phyloP scores from a whole-genome alignment of 2,329 filamentous ascomycete genomes.

The Triangularia setosa region DNA sequence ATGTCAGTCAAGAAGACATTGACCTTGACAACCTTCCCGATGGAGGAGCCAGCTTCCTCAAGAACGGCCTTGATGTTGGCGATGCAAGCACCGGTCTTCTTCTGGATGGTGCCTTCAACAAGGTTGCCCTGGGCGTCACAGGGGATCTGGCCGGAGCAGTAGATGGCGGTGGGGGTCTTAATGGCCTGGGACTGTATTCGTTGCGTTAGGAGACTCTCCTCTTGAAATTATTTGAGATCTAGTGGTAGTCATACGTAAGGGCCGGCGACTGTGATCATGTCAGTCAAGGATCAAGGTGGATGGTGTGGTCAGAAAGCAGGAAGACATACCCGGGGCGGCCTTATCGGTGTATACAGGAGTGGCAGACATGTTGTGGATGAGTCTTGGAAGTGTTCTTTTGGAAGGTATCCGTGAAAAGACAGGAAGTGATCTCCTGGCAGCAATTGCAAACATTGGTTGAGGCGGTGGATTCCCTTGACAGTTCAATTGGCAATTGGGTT shows the following conservation, averaged over 20 bases:
- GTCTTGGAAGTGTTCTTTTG: constrained; percentile 6
- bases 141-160: constrained; percentile 69
- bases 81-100: constrained; percentile 62
- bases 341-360: constrained; percentile 53
- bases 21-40: constrained; percentile 83
- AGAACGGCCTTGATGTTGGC: constrained; percentile 83
- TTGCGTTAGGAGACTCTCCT: constrained; percentile 1
- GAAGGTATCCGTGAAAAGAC: constrained; percentile 11
- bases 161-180: constrained; percentile 62
- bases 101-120: constrained; percentile 55
- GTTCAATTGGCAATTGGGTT: background rate
- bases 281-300: constrained; percentile 3
- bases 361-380: constrained; percentile 45
- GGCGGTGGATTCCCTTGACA: background rate
- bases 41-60: constrained; percentile 70
- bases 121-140: constrained; percentile 53
- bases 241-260: constrained; percentile 52
- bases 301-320: background rate
- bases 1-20: constrained; percentile 91
- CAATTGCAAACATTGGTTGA: constrained; percentile 15
- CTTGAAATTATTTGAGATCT: background rate
- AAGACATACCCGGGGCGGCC: constrained; percentile 53
- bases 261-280: constrained; percentile 48
- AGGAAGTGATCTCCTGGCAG: constrained; percentile 18
- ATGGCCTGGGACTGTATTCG: constrained; percentile 57